Conservation (phyloP, 768 basidiomycete species). For the Rhizopogon roseolus region DNA sequence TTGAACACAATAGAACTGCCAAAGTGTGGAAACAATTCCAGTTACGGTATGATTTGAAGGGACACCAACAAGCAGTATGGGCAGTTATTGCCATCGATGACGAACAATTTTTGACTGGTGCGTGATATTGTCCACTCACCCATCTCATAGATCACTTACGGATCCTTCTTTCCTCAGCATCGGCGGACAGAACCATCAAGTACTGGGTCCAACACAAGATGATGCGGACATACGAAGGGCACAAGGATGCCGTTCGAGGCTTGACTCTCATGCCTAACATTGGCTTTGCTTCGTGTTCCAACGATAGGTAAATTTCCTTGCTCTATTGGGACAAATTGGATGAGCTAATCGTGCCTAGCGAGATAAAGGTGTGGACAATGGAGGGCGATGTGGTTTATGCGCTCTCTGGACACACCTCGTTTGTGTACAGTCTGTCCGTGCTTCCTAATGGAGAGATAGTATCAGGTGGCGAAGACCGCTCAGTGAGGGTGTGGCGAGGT, state of each 20-base stretch:
- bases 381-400: constrained; percentile 73
- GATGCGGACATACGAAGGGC: constrained; percentile 75
- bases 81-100: constrained; percentile 79
- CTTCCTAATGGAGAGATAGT: constrained; percentile 80
- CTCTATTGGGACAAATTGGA: not conserved
- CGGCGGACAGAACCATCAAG: constrained; percentile 93
- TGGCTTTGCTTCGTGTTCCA: constrained; percentile 93
- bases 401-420: constrained; percentile 93
- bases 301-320: constrained; percentile 65
- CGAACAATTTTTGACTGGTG: constrained; percentile 79
- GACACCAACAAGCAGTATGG: constrained; percentile 92
- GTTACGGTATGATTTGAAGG: constrained; percentile 67
- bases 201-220: constrained; percentile 78
- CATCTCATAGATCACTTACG: constrained; percentile 1
- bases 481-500: constrained; percentile 90
- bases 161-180: constrained; percentile 44
- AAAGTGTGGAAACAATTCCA: constrained; percentile 88
- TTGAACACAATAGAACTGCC: constrained; percentile 60
- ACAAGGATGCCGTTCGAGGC: constrained; percentile 88
- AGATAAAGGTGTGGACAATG: constrained; percentile 90
- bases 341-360: constrained; percentile 39
- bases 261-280: constrained; percentile 76
- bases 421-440: constrained; percentile 86
- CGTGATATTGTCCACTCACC: constrained; percentile 7
- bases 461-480: constrained; percentile 93